Conservation (phyloP, 805 yeast species). For the Kodamaea kaohsiungensis region DNA sequence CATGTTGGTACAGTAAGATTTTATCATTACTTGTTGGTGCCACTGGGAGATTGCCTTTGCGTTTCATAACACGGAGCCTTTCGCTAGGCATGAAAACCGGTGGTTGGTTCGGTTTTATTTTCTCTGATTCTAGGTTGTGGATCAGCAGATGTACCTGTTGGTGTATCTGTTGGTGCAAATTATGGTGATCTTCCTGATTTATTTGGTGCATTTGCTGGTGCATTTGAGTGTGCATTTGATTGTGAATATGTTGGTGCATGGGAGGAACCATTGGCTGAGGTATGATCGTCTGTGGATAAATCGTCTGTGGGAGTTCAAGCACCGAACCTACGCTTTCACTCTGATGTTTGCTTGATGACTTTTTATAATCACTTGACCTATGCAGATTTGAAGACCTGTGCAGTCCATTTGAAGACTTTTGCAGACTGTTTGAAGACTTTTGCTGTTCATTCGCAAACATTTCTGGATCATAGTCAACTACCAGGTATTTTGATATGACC, state of each 20-base stretch:
- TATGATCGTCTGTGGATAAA: background rate
- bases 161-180: slow-evolving; percentile 1
- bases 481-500: slow-evolving; percentile 56
- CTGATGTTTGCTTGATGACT: background rate
- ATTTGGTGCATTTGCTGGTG: slow-evolving; percentile 1
- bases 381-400: too few relatives aligned
- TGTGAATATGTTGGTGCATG: background rate
- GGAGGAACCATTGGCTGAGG: background rate
- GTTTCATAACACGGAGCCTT: slow-evolving; percentile 25
- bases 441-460: background rate
- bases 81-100: slow-evolving; percentile 26
- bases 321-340: background rate
- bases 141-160: background rate
- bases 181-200: background rate
- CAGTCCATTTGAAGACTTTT: background rate
- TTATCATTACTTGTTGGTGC: slow-evolving; percentile 8
- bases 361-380: background rate
- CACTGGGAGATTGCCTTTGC: slow-evolving; percentile 16
- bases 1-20: slow-evolving; percentile 19
- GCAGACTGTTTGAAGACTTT: background rate
- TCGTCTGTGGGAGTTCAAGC: background rate
- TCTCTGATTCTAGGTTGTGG: background rate
- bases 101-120: background rate
- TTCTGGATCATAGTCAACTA: background rate
- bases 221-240: background rate